Evolutionary conservation across 2,329 filamentous ascomycete genomes (phyloP).

Genomic region (Clathrospora elynae): DNA sequence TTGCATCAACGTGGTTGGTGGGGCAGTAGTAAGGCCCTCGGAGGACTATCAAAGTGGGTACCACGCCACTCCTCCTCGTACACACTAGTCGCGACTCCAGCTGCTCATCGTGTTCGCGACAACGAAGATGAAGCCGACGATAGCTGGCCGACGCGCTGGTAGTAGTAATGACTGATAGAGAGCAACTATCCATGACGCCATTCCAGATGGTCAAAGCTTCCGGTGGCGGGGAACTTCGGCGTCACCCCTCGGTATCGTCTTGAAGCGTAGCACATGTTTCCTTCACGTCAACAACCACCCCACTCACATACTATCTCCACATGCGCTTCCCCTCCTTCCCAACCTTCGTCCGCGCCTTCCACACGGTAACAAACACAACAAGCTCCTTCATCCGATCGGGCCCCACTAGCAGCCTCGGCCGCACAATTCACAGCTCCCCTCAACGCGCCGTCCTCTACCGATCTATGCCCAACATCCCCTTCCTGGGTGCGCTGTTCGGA

Average conservation of each 20-base stretch:
- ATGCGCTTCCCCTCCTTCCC: slow-evolving; percentile 59
- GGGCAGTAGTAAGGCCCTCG: too few species aligned
- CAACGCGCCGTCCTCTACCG: slow-evolving; percentile 36
- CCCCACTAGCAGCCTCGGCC: slow-evolving; percentile 47
- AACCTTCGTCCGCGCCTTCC: slow-evolving; percentile 55
- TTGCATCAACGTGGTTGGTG: too few species aligned
- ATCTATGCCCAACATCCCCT: slow-evolving; percentile 78
- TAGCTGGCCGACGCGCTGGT: too few species aligned
- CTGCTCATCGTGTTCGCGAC: too few species aligned
- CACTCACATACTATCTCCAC: slow-evolving; percentile 22
- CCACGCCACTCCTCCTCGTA: too few species aligned
- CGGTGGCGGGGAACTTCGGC: slow-evolving; percentile 36
- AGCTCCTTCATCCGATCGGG: slow-evolving; percentile 35
- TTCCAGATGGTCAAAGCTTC: slow-evolving; percentile 28
- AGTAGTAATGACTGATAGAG: slow-evolving; percentile 10
- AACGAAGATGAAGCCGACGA: too few species aligned
- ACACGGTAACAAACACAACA: slow-evolving; percentile 54
- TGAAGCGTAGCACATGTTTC: slow-evolving; percentile 2
- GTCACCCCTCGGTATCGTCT: slow-evolving; percentile 30
- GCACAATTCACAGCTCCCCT: slow-evolving; percentile 33
- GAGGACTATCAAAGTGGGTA: too few species aligned
- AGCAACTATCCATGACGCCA: slow-evolving; percentile 35
- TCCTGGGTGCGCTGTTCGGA: slow-evolving; percentile 76
- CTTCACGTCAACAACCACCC: slow-evolving; percentile 6
- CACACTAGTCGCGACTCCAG: too few species aligned